Evolutionary conservation across 1,284 basidiomycete species (phyloP).

Genomic region (Ceratobasidium sp.): DNA sequence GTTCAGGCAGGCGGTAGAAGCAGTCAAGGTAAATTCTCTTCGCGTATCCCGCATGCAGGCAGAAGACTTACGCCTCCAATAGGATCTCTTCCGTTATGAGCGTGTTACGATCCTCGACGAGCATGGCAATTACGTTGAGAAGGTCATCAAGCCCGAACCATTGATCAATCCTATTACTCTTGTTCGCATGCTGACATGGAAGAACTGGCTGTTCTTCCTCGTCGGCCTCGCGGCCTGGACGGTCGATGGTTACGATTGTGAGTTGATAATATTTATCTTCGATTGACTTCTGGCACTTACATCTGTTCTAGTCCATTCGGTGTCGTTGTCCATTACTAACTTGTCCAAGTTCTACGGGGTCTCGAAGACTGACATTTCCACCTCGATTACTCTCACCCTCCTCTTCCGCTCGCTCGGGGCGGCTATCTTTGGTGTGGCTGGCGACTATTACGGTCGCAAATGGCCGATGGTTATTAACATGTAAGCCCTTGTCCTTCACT

Average conservation of each 20-base stretch:
- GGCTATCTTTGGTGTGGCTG: constrained; percentile 69
- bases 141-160: constrained; percentile 38
- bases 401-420: constrained; percentile 90
- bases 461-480: constrained; percentile 88
- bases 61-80: neutral
- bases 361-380: constrained; percentile 40
- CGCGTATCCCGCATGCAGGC: neutral
- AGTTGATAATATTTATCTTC: neutral
- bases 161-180: constrained; percentile 52
- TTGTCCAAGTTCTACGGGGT: constrained; percentile 46
- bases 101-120: constrained; percentile 39
- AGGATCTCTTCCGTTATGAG: constrained; percentile 40
- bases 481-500: constrained; percentile 61
- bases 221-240: constrained; percentile 47
- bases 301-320: constrained; percentile 21
- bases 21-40: constrained; percentile 29
- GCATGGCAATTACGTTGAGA: constrained; percentile 37
- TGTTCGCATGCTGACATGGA: constrained; percentile 50
- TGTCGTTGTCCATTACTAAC: constrained; percentile 31
- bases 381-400: constrained; percentile 86
- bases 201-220: constrained; percentile 53
- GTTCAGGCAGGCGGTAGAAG: constrained; percentile 37
- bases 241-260: constrained; percentile 34
- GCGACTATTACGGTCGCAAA: constrained; percentile 89
- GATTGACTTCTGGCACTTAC: neutral